phyloP scores from a whole-genome alignment of 208 protist species.

The Leptomonas seymouri region DNA sequence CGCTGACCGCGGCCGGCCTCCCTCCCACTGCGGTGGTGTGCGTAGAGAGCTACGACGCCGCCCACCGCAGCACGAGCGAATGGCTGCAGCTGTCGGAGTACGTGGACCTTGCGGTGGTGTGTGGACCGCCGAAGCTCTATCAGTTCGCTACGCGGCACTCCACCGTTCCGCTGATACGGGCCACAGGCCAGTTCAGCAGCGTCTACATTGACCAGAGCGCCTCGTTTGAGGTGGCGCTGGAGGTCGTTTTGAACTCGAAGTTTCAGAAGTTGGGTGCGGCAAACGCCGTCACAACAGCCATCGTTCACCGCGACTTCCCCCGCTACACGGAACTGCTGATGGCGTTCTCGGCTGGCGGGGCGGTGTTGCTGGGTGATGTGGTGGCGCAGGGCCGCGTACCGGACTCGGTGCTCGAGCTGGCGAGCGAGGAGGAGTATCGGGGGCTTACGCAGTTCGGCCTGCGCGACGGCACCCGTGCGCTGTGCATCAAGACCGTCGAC shows the following conservation, averaged over 20 bases:
- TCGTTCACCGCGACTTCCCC: slow-evolving; percentile 52
- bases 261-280: slow-evolving; percentile 48
- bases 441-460: slow-evolving; percentile 43
- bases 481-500: slow-evolving; percentile 57
- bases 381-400: slow-evolving; percentile 38
- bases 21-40: slow-evolving; percentile 41
- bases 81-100: slow-evolving; percentile 49
- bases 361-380: slow-evolving; percentile 44
- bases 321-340: slow-evolving; percentile 56
- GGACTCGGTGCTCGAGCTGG: slow-evolving; percentile 40
- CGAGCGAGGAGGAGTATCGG: slow-evolving; percentile 57
- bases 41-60: slow-evolving; percentile 46
- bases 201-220: slow-evolving; percentile 66
- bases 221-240: slow-evolving; percentile 48
- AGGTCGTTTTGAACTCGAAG: slow-evolving; percentile 58
- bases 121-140: slow-evolving; percentile 54
- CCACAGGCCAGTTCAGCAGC: slow-evolving; percentile 48
- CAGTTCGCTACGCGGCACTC: slow-evolving; percentile 42
- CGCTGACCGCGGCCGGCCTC: slow-evolving; percentile 40
- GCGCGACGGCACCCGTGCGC: slow-evolving; percentile 34
- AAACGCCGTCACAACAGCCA: slow-evolving; percentile 52
- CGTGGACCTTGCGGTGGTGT: slow-evolving; percentile 61
- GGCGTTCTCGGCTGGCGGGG: slow-evolving; percentile 36
- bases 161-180: slow-evolving; percentile 54
- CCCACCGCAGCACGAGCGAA: slow-evolving; percentile 34